A percentile compares a stretch with the other conserved stretches of the same genome.
Conservation (phyloP, 371 early-diverging fungal genomes). For the Batrachochytrium dendrobatidis region DNA sequence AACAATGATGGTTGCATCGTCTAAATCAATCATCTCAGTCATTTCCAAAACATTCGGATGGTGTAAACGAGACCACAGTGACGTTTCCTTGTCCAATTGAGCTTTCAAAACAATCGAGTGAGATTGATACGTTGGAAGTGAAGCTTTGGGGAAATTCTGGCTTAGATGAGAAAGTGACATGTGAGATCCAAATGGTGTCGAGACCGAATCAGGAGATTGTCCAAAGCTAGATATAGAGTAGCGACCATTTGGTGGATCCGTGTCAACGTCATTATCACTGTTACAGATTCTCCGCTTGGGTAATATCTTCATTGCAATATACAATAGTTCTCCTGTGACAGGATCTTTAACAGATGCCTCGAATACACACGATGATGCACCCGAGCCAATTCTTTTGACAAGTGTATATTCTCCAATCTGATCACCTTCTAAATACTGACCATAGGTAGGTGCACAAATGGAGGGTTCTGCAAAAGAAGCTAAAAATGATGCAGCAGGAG, state of each 20-base stretch:
- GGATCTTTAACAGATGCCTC: conserved; percentile 38
- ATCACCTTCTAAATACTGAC: conserved; percentile 41
- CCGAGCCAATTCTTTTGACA: conserved; percentile 51
- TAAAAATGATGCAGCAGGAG: conserved; percentile 29
- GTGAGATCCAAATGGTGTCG: too few relatives aligned
- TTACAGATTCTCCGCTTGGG: too few relatives aligned
- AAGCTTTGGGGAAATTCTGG: not conserved
- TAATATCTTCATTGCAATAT: conserved; percentile 37
- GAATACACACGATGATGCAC: conserved; percentile 61
- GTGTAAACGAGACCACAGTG: conserved; percentile 61
- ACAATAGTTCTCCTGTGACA: conserved; percentile 9
- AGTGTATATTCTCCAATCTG: conserved; percentile 59
- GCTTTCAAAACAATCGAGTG: conserved; percentile 14
- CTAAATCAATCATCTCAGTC: conserved; percentile 54
- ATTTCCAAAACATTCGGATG: conserved; percentile 63
- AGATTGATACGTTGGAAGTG: not conserved
- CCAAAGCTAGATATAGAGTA: not conserved
- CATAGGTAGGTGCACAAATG: conserved; percentile 10
- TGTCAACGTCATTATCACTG: not conserved
- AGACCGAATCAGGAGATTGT: not conserved
- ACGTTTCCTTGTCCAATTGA: conserved; percentile 27
- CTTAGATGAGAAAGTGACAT: not conserved
- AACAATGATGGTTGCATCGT: conserved; percentile 58
- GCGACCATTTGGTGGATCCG: not conserved
- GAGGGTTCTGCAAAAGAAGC: conserved; percentile 20